Evolutionary conservation across 2,329 filamentous ascomycete species (phyloP).

Genomic region (Trichoderma semiorbis): DNA sequence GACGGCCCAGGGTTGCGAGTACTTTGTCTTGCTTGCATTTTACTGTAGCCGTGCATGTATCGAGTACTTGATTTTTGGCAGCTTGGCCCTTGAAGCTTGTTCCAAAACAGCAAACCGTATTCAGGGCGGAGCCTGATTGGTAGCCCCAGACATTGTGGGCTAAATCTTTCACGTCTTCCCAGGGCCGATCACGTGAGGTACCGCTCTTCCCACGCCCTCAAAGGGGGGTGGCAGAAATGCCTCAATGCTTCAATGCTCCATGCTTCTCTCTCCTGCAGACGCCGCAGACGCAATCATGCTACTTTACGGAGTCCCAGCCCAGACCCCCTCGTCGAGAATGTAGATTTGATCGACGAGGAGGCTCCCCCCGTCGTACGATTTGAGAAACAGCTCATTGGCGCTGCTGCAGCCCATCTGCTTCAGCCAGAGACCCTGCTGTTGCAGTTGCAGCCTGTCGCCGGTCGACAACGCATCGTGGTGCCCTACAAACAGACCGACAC

Average conservation of each 20-base stretch:
- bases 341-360: slow-evolving; percentile 15
- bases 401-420: slow-evolving; percentile 10
- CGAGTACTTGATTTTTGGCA: not conserved
- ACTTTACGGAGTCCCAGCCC: not conserved
- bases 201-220: not conserved
- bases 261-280: slow-evolving; percentile 7
- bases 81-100: not conserved
- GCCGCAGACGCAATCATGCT: slow-evolving; percentile 20
- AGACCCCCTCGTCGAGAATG: not conserved
- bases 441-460: not conserved
- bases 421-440: not conserved
- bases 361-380: slow-evolving; percentile 15
- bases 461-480: slow-evolving; percentile 4
- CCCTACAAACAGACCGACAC: not conserved
- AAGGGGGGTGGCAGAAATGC: not conserved
- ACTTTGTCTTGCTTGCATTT: not conserved
- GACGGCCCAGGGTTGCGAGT: not conserved
- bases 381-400: slow-evolving; percentile 16
- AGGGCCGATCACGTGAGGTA: not conserved
- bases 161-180: slow-evolving; percentile 10
- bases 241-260: not conserved
- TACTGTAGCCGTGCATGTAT: not conserved
- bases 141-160: not conserved
- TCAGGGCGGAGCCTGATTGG: slow-evolving; percentile 4
- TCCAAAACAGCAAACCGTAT: slow-evolving; percentile 14